Conservation (phyloP, 768 basidiomycete species). For the Lentinula edodes region DNA sequence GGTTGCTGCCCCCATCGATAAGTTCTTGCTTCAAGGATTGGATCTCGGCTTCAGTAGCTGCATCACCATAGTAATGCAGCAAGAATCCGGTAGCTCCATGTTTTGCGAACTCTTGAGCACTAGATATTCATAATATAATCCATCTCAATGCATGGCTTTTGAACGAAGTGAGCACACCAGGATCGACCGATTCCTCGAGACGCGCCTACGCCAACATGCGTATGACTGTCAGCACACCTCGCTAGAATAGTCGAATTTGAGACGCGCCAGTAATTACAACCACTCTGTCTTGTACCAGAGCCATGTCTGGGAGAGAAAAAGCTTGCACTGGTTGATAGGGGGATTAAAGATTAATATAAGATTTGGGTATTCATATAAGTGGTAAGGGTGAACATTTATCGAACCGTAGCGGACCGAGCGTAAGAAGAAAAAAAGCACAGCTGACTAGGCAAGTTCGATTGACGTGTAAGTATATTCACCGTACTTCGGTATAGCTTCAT, state of each 20-base stretch:
- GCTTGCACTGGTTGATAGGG: not conserved
- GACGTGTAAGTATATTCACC: too few species aligned
- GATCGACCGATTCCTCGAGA: constrained; percentile 71
- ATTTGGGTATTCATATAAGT: too few species aligned
- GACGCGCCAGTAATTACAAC: constrained; percentile 70
- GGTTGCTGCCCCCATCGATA: constrained; percentile 20
- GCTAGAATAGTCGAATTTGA: constrained; percentile 4
- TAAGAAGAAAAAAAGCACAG: not conserved
- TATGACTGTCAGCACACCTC: constrained; percentile 28
- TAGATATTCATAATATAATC: constrained; percentile 8
- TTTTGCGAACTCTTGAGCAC: constrained; percentile 56
- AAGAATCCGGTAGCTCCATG: constrained; percentile 61
- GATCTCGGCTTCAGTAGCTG: constrained; percentile 45
- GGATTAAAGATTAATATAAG: too few species aligned
- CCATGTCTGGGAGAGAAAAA: constrained; percentile 19
- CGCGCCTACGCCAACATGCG: constrained; percentile 51
- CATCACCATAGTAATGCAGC: constrained; percentile 64
- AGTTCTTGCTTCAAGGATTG: constrained; percentile 41
- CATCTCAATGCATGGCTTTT: not conserved
- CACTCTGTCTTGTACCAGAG: constrained; percentile 47
- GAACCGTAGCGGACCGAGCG: not conserved
- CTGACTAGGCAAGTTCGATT: not conserved
- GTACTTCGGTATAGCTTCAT: too few species aligned
- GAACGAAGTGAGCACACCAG: constrained; percentile 29
- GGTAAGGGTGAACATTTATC: not conserved